Percentiles rank a stretch among this genome's conserved stretches.
Evolutionary conservation across 225 moss, liverwort and hornwort species (phyloP).

Genomic region (Lunularia cruciata): DNA sequence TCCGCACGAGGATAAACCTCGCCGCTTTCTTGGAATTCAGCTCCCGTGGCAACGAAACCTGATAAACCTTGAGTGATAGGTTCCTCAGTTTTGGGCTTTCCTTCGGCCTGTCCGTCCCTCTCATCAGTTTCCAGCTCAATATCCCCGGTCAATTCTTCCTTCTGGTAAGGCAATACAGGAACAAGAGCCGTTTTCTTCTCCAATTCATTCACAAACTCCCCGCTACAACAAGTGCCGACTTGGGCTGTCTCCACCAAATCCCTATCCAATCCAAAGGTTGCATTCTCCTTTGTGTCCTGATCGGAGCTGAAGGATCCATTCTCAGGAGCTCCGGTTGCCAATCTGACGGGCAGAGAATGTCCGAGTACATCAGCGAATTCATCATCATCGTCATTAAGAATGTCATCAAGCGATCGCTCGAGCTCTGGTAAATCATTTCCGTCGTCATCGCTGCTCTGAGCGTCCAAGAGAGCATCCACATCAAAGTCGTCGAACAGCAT

Average conservation of each 20-base stretch:
- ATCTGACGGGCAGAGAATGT: conserved; percentile 18
- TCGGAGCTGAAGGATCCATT: neutral
- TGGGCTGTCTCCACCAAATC: conserved; percentile 1
- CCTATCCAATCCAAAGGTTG: conserved; percentile 32
- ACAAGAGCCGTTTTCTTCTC: conserved; percentile 14
- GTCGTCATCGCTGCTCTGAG: conserved; percentile 62
- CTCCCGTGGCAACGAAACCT: neutral
- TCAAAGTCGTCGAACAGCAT: conserved; percentile 62
- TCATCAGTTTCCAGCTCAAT: neutral
- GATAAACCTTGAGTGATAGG: neutral
- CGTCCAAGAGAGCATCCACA: conserved; percentile 67
- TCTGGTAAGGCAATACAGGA: neutral
- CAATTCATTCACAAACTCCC: neutral
- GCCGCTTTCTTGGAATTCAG: neutral
- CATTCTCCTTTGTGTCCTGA: conserved; percentile 1
- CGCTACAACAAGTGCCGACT: conserved; percentile 15
- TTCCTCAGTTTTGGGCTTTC: neutral
- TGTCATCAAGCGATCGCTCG: conserved; percentile 65
- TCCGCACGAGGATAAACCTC: conserved; percentile 8
- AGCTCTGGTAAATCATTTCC: conserved; percentile 49
- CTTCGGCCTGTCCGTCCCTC: neutral
- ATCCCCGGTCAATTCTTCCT: neutral
- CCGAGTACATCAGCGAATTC: conserved; percentile 49
- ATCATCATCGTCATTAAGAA: conserved; percentile 57
- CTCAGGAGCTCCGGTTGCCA: neutral